Conservation (phyloP, 192 early-diverging fungal genomes). For the Diversispora epigaea region DNA sequence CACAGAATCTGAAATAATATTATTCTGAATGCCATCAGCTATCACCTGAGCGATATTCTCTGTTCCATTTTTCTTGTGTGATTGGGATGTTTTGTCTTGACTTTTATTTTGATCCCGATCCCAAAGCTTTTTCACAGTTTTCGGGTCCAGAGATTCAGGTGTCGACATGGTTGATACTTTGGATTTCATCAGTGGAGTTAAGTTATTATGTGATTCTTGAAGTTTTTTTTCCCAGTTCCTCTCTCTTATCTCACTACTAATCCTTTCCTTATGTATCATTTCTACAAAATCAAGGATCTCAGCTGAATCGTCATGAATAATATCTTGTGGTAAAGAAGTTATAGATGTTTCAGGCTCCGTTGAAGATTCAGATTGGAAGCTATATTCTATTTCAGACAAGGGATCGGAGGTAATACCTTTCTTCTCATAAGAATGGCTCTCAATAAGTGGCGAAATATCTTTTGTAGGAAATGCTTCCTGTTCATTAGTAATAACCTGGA, state of each 20-base stretch:
- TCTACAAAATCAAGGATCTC: conserved; percentile 10
- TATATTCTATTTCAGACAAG: conserved; percentile 24
- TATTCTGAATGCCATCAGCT: conserved; percentile 22
- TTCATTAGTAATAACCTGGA: too few relatives aligned
- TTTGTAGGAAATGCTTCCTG: conserved; percentile 20
- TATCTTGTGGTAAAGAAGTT: too few relatives aligned
- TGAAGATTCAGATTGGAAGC: conserved; percentile 14
- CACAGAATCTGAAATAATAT: background rate
- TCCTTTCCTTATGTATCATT: conserved; percentile 26
- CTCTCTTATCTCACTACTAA: conserved; percentile 22
- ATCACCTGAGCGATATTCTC: conserved; percentile 24
- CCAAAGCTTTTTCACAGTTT: conserved; percentile 14
- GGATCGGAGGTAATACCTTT: conserved; percentile 20
- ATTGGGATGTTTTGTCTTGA: conserved; percentile 19
- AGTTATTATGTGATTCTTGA: conserved; percentile 29
- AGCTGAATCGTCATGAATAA: conserved; percentile 20
- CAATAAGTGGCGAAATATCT: conserved; percentile 16
- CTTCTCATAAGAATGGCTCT: conserved; percentile 17
- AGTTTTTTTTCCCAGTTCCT: conserved; percentile 19
- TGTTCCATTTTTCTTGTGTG: conserved; percentile 30
- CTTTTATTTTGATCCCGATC: conserved; percentile 20
- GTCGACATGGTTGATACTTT: conserved; percentile 22
- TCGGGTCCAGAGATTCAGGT: conserved; percentile 24
- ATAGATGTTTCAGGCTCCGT: conserved; percentile 25
- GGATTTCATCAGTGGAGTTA: conserved; percentile 9